Evolutionary conservation across 106 monocot genomes (phyloP).

Genomic region (Vanilla planifolia): DNA sequence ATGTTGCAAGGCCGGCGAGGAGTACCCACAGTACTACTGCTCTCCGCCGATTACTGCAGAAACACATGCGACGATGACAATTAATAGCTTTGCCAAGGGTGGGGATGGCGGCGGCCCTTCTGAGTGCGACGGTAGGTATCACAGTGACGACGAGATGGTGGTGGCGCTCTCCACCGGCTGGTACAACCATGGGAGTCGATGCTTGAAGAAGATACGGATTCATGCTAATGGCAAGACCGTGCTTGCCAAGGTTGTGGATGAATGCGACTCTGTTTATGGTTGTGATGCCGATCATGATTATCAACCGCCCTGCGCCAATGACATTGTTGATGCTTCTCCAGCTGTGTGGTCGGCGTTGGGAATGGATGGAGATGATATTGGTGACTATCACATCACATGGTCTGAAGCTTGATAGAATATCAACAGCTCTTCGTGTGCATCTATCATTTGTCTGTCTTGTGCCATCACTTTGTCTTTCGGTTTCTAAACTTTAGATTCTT

Average conservation of each 20-base stretch:
- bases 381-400: conserved; percentile 16
- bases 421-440: too few species aligned
- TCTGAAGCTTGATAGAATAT: conserved; percentile 16
- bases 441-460: too few species aligned
- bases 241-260: conserved; percentile 36
- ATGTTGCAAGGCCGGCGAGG: conserved; percentile 13
- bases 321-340: conserved; percentile 27
- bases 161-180: conserved; percentile 33
- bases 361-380: conserved; percentile 1
- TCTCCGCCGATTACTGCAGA: conserved; percentile 22
- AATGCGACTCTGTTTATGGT: conserved; percentile 35
- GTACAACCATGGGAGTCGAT: conserved; percentile 26
- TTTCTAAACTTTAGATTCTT: too few species aligned
- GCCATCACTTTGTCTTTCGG: too few species aligned
- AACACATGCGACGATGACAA: conserved; percentile 17
- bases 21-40: conserved; percentile 29
- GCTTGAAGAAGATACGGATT: conserved; percentile 18
- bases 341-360: conserved; percentile 34
- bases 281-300: conserved; percentile 26
- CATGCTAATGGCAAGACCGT: conserved; percentile 27
- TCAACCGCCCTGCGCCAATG: conserved; percentile 27
- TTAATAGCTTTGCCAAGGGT: conserved; percentile 23
- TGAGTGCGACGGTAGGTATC: conserved; percentile 25
- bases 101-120: conserved; percentile 33
- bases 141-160: conserved; percentile 23